phyloP scores from a whole-genome alignment of 192 early-diverging fungal genomes.

The Coemansia sp. region DNA sequence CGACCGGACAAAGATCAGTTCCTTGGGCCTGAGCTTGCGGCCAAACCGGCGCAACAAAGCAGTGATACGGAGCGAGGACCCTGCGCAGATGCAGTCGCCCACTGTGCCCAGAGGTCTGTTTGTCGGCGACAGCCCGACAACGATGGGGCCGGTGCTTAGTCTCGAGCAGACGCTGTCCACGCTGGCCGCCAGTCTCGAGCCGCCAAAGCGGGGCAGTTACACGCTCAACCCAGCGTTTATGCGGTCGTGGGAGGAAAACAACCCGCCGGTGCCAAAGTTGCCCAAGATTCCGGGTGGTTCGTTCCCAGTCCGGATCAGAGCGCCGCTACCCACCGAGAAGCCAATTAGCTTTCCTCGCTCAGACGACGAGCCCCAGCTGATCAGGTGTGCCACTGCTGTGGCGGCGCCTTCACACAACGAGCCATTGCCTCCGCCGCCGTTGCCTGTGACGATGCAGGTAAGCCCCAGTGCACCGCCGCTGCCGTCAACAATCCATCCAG shows the following conservation, averaged over 20 bases:
- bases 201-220: slow-evolving; percentile 20
- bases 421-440: neutral
- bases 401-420: neutral
- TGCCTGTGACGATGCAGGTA: neutral
- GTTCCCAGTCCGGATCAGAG: slow-evolving; percentile 11
- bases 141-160: neutral
- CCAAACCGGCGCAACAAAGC: slow-evolving; percentile 11
- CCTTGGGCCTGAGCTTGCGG: slow-evolving; percentile 15
- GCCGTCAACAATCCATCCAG: neutral
- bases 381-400: neutral
- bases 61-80: slow-evolving; percentile 7
- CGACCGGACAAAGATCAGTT: slow-evolving; percentile 11
- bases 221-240: slow-evolving; percentile 34
- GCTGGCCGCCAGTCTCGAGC: neutral
- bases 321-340: slow-evolving; percentile 2
- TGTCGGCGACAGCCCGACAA: slow-evolving; percentile 10
- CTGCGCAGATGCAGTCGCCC: slow-evolving; percentile 34
- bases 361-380: slow-evolving; percentile 6
- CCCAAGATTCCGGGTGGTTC: slow-evolving; percentile 19
- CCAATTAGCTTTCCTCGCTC: slow-evolving; percentile 40
- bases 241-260: slow-evolving; percentile 20
- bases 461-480: neutral
- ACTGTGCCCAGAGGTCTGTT: slow-evolving; percentile 34
- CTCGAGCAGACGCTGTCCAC: slow-evolving; percentile 10
- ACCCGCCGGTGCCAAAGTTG: slow-evolving; percentile 38